Conservation (phyloP, 495 filamentous ascomycete species). For the Lophiotrema nucula region DNA sequence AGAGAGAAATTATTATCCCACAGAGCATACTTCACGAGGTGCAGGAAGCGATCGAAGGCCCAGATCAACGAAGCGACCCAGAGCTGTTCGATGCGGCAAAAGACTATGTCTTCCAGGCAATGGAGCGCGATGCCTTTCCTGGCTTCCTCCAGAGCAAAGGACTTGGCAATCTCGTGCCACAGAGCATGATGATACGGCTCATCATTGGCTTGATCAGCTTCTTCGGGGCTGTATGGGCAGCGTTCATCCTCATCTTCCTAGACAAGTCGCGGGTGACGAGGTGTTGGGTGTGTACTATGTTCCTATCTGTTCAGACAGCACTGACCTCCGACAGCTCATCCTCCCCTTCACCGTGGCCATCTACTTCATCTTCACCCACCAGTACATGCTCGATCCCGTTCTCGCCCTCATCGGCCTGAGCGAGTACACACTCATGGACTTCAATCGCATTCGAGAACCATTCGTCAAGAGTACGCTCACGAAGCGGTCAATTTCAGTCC, state of each 20-base stretch:
- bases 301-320: neutral
- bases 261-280: constrained; percentile 70
- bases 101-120: constrained; percentile 98
- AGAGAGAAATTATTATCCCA: constrained; percentile 91
- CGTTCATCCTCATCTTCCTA: constrained; percentile 88
- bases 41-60: constrained; percentile 75
- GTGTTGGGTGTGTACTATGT: constrained; percentile 69
- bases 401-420: constrained; percentile 85
- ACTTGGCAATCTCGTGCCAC: constrained; percentile 87
- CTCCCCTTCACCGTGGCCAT: constrained; percentile 90
- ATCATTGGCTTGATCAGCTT: constrained; percentile 82
- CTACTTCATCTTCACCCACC: constrained; percentile 83
- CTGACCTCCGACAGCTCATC: constrained; percentile 62
- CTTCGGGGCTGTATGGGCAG: constrained; percentile 90
- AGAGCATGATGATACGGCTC: constrained; percentile 77
- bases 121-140: constrained; percentile 98
- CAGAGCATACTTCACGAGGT: constrained; percentile 80
- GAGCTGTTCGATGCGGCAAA: constrained; percentile 96
- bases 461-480: constrained; percentile 81
- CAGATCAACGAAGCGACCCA: constrained; percentile 86
- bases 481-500: constrained; percentile 75
- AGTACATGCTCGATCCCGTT: constrained; percentile 90
- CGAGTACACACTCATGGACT: constrained; percentile 93
- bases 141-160: constrained; percentile 94
- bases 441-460: constrained; percentile 79